Percentiles rank a stretch among this genome's conserved stretches.
phyloP scores from a whole-genome alignment of 768 basidiomycete genomes.

The Melanogaster broomeanus region DNA sequence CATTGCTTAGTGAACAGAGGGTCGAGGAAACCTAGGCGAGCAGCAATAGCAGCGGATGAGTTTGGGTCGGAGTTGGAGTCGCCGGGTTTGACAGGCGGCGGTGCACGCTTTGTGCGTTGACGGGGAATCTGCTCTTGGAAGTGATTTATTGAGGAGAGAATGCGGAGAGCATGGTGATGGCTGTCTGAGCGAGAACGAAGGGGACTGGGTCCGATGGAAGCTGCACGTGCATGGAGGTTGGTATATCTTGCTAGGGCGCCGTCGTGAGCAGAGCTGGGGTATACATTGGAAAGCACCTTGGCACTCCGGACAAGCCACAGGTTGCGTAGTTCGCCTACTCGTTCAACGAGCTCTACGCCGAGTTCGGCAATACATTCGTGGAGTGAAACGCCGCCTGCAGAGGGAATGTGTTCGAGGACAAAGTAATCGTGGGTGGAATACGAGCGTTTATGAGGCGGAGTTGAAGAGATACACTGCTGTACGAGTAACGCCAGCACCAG shows the following conservation, averaged over 20 bases:
- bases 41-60: constrained; percentile 50
- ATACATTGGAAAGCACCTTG: constrained; percentile 32
- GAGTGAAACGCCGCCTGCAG: constrained; percentile 52
- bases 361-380: constrained; percentile 59
- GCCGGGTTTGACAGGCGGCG: constrained; percentile 51
- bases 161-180: constrained; percentile 36
- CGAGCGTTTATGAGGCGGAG: constrained; percentile 47
- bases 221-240: constrained; percentile 37
- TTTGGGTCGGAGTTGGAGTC: constrained; percentile 22
- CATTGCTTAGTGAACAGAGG: constrained; percentile 87
- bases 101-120: constrained; percentile 72
- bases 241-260: constrained; percentile 52
- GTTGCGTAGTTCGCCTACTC: constrained; percentile 76
- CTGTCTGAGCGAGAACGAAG: constrained; percentile 46
- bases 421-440: constrained; percentile 83
- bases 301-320: constrained; percentile 80
- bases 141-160: constrained; percentile 59
- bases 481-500: constrained; percentile 31
- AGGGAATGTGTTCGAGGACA: constrained; percentile 66
- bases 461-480: constrained; percentile 30
- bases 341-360: constrained; percentile 85
- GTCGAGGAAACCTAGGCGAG: constrained; percentile 70
- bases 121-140: constrained; percentile 66
- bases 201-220: constrained; percentile 15
- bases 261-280: constrained; percentile 42